These are phyloP conservation scores for Lactarius vividus DNA, from an alignment of 768 basidiomycete species.

Conservation along the genomic window DNA sequence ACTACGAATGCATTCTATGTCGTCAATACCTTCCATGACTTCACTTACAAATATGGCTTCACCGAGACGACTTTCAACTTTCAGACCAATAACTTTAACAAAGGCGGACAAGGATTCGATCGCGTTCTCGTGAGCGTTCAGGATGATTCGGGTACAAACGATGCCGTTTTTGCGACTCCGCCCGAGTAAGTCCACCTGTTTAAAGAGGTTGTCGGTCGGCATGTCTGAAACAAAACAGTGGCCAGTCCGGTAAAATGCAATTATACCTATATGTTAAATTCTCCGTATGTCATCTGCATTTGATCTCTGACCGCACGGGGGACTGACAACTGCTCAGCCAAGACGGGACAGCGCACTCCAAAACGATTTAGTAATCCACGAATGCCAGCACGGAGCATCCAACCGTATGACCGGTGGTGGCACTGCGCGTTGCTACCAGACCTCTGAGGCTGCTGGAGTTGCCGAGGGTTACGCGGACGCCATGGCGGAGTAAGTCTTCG, in stretches of 20 bases:
- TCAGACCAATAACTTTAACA: conserved; percentile 51
- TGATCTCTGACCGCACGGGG: background rate
- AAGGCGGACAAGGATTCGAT: conserved; percentile 39
- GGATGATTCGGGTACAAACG: conserved; percentile 43
- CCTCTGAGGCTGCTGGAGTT: conserved; percentile 59
- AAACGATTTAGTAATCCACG: conserved; percentile 54
- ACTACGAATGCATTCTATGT: conserved; percentile 58
- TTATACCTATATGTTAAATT: conserved; percentile 38
- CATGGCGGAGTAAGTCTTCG: conserved; percentile 29
- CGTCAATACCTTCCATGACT: conserved; percentile 38
- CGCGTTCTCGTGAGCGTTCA: conserved; percentile 52
- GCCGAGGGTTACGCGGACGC: conserved; percentile 32
- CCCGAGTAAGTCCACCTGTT: conserved; percentile 38
- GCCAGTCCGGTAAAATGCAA: conserved; percentile 44
- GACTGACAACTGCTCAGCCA: conserved; percentile 36
- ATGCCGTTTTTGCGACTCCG: conserved; percentile 44
- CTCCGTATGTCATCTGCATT: conserved; percentile 29
- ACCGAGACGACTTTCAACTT: conserved; percentile 59
- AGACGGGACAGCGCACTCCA: conserved; percentile 63
- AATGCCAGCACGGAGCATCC: conserved; percentile 39
- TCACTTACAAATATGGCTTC: conserved; percentile 54
- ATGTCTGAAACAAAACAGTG: conserved; percentile 23
- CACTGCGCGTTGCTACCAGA: conserved; percentile 58
- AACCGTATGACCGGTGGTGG: conserved; percentile 42
- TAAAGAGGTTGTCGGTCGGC: background rate